Base-by-base conservation (phyloP, 2,329 filamentous ascomycete genomes). In the Ophiostoma sp. region DNA sequence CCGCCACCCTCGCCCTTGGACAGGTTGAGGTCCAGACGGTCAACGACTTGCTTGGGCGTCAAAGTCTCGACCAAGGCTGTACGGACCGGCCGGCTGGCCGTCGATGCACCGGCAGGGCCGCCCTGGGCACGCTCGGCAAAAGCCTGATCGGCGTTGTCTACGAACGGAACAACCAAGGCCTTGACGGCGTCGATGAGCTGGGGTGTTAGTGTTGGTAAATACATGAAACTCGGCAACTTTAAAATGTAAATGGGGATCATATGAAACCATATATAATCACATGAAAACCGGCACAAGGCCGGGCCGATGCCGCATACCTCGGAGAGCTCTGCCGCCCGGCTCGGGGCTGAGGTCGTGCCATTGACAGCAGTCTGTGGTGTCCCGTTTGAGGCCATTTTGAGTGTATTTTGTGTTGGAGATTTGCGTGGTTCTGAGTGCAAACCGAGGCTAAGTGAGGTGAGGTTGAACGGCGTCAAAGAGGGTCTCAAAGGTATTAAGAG, bases 151-250 rank as follows among this genome's bases (percentile, higher is more conserved):
- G 91, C 89, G n/a, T 84, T 82, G 72, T 82, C 84, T 75, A 94
- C 87, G 78, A 90, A 93, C 0, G 89, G 88, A 27, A 93, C 80
- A 71, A 94, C 85, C 69, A 93, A 83, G 10, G 83, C 80, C 78
- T 89, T 86, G 67, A 94, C 86, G 3, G 89, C 86, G 70, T 85
- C 82, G 67, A 93, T 84, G 66, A 93, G 84, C 90, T 93, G n/a
- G 3, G 2, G 1, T n/a, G 64, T 68, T 27, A 60, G 48, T 15
- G 15, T 31, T 35, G 17, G 8, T 64, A 23, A 11, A 35, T 3
- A 48, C 15, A 48, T 48, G 6, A 5, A 6, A 20, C 27, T 31
- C 27, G 27, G 27, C 27, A 3, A 31, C 27, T 31, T 31, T n/a
- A 20, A 3, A 17, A 48, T 2, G 5, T 48, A 48, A 6, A 48